Percentiles rank a stretch among this genome's conserved stretches.
Conservation (phyloP, 2,329 filamentous ascomycete genomes). For the Purpureocillium lavendulum region DNA sequence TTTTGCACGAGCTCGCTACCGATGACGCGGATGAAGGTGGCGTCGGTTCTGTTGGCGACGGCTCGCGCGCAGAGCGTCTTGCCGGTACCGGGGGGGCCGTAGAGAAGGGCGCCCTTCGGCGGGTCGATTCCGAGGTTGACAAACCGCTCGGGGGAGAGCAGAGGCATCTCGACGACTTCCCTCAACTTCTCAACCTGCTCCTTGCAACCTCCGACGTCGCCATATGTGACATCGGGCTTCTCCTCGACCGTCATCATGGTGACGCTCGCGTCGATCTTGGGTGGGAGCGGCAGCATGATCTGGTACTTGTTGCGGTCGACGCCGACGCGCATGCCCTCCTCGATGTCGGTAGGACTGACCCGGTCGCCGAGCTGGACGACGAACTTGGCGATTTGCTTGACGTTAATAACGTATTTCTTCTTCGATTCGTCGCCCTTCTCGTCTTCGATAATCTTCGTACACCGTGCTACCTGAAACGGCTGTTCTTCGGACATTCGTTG, state of each 20-base stretch:
- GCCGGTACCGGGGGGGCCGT: conserved; percentile 95
- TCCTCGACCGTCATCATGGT: conserved; percentile 99
- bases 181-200: conserved; percentile 98
- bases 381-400: conserved; percentile 99
- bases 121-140: conserved; percentile 98
- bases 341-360: conserved; percentile 96
- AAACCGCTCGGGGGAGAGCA: conserved; percentile 92
- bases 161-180: conserved; percentile 97
- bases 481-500: conserved; percentile 99
- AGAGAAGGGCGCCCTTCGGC: conserved; percentile 92
- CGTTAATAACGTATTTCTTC: conserved; percentile 99
- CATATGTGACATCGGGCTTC: conserved; percentile 98
- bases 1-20: conserved; percentile 97
- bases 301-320: conserved; percentile 99
- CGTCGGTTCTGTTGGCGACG: conserved; percentile 95
- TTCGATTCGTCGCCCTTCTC: conserved; percentile 89
- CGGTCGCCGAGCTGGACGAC: conserved; percentile 96
- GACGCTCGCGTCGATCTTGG: conserved; percentile 97
- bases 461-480: conserved; percentile 91
- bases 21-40: conserved; percentile 97
- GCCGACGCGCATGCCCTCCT: conserved; percentile 97
- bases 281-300: conserved; percentile 89
- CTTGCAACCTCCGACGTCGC: conserved; percentile 97
- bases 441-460: conserved; percentile 98
- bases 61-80: conserved; percentile 97